These are phyloP conservation scores for Diaporthe destruens DNA, from an alignment of 2,329 filamentous ascomycete genomes.

Conservation along the genomic window DNA sequence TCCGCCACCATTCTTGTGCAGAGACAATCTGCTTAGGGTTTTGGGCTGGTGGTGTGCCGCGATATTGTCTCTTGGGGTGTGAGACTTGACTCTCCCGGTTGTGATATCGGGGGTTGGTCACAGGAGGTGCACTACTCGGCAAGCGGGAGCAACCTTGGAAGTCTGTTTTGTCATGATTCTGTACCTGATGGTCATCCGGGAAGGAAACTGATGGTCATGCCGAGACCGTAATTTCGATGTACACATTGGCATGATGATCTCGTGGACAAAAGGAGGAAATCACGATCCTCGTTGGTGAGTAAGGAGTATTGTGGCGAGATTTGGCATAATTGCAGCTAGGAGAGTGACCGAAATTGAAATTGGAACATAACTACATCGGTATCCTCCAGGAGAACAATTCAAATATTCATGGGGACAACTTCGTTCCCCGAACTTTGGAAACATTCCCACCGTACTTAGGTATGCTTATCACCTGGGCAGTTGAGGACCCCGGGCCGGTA, in stretches of 20 bases:
- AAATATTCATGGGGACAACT: too few species aligned
- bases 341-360: too few species aligned
- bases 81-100: background rate
- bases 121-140: background rate
- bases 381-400: too few species aligned
- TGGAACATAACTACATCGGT: too few species aligned
- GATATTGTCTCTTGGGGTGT: background rate
- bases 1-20: conserved; percentile 8
- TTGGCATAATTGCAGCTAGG: too few species aligned
- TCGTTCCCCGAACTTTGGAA: too few species aligned
- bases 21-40: background rate
- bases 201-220: background rate
- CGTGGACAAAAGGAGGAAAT: background rate
- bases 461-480: too few species aligned
- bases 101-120: background rate
- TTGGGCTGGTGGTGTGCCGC: background rate
- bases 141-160: background rate
- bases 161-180: background rate
- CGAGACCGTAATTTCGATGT: background rate
- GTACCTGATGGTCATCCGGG: background rate
- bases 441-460: too few species aligned
- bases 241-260: background rate
- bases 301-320: background rate
- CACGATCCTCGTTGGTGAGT: background rate
- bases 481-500: too few species aligned